Evolutionary conservation across 108 stramenopile species (phyloP).

Genomic region (Nitzschia sp.): DNA sequence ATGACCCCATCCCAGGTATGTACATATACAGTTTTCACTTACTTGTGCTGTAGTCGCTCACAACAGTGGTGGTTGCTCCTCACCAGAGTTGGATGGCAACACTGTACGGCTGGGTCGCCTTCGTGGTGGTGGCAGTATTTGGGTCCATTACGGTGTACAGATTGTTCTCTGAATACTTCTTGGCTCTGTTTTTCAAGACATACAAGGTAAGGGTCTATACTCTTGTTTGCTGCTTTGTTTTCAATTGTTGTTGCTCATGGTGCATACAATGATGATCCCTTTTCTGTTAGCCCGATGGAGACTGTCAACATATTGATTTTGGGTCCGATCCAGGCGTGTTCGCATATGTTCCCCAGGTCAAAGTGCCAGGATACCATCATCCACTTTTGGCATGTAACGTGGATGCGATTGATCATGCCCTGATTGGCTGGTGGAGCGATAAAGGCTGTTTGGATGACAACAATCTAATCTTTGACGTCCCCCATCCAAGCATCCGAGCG

Average conservation of each 20-base stretch:
- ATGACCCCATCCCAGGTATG: conserved; percentile 48
- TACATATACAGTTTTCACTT: conserved; percentile 18
- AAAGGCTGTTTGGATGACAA: conserved; percentile 45
- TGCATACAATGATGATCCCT: not conserved
- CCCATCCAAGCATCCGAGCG: conserved; percentile 56
- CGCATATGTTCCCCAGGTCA: conserved; percentile 61
- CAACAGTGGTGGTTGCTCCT: too few species aligned
- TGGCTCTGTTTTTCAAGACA: conserved; percentile 35
- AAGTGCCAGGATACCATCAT: conserved; percentile 42
- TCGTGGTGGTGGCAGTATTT: conserved; percentile 23
- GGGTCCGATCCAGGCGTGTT: conserved; percentile 46
- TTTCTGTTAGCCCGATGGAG: conserved; percentile 35
- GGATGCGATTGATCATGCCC: conserved; percentile 51
- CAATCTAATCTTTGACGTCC: conserved; percentile 43
- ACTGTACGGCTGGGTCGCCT: conserved; percentile 35
- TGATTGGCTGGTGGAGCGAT: conserved; percentile 33
- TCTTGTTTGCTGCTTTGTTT: not conserved
- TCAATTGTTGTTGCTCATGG: too few species aligned
- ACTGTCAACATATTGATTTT: conserved; percentile 62
- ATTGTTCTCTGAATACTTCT: conserved; percentile 12
- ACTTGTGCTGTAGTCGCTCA: too few species aligned
- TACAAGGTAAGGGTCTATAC: conserved; percentile 36
- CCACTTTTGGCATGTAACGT: conserved; percentile 60
- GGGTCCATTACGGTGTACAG: conserved; percentile 36
- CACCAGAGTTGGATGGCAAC: too few species aligned